phyloP scores from a whole-genome alignment of 140 eudicot genomes.

The Anethum foeniculum region DNA sequence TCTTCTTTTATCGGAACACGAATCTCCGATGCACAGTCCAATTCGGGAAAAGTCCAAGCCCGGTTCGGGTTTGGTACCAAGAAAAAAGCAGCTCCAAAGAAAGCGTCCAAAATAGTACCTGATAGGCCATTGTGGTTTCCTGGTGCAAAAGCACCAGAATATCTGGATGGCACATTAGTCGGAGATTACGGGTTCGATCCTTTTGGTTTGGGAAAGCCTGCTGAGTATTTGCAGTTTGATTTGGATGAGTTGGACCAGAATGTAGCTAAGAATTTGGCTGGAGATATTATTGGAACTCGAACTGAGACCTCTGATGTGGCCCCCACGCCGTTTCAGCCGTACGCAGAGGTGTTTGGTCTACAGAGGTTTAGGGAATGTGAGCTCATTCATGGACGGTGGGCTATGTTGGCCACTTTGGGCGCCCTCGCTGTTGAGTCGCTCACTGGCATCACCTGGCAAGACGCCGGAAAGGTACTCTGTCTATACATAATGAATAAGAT shows the following conservation, averaged over 20 bases:
- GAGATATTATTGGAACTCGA: slow-evolving; percentile 72
- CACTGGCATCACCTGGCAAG: slow-evolving; percentile 98
- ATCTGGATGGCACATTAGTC: slow-evolving; percentile 64
- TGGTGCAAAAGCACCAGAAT: slow-evolving; percentile 79
- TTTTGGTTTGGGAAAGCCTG: slow-evolving; percentile 85
- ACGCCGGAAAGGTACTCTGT: slow-evolving; percentile 74
- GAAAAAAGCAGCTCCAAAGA: slow-evolving; percentile 42
- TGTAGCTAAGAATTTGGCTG: slow-evolving; percentile 70
- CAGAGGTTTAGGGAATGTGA: slow-evolving; percentile 95
- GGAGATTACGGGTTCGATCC: slow-evolving; percentile 96
- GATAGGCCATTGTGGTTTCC: slow-evolving; percentile 92
- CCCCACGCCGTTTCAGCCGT: slow-evolving; percentile 81
- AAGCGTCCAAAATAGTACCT: slow-evolving; percentile 24
- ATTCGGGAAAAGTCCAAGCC: slow-evolving; percentile 48
- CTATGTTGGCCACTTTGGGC: slow-evolving; percentile 90
- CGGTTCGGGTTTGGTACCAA: slow-evolving; percentile 72
- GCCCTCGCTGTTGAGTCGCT: slow-evolving; percentile 85
- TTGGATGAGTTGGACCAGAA: slow-evolving; percentile 80
- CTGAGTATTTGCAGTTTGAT: slow-evolving; percentile 75
- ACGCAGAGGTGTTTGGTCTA: slow-evolving; percentile 79
- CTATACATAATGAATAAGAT: too few relatives aligned
- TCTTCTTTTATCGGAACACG: slow-evolving; percentile 45
- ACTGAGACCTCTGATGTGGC: slow-evolving; percentile 61
- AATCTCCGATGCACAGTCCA: slow-evolving; percentile 36
- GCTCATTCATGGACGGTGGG: slow-evolving; percentile 96